Evolutionary conservation across 352 stramenopile genomes (phyloP).

Genomic region (Phytophthora idaei): DNA sequence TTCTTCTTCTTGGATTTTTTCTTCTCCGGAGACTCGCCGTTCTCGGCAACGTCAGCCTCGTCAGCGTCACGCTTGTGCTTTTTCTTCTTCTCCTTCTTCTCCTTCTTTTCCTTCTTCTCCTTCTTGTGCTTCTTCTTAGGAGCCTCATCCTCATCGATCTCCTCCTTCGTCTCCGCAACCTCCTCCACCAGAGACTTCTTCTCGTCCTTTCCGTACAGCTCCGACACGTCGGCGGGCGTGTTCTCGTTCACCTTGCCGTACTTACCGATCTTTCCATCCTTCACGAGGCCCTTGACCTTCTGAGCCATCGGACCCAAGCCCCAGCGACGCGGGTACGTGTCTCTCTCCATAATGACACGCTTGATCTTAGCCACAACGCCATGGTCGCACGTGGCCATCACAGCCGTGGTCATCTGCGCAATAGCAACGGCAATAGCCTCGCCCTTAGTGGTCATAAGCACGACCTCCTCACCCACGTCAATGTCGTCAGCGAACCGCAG

Average conservation of each 20-base stretch:
- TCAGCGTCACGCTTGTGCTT: conserved; percentile 83
- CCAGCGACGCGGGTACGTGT: conserved; percentile 99
- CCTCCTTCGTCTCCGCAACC: conserved; percentile 35
- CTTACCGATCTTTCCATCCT: conserved; percentile 92
- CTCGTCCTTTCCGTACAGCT: conserved; percentile 71
- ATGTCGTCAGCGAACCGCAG: conserved; percentile 99
- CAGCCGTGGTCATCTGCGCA: conserved; percentile 99
- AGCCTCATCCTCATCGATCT: conserved; percentile 42
- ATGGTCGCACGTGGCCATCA: conserved; percentile 99
- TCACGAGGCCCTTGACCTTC: conserved; percentile 99
- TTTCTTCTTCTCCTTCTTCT: conserved; percentile 84
- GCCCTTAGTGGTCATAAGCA: conserved; percentile 99
- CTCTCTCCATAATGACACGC: conserved; percentile 99
- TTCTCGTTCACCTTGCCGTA: conserved; percentile 90
- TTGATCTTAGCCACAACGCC: conserved; percentile 99
- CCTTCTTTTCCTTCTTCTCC: conserved; percentile 60
- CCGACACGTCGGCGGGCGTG: conserved; percentile 78
- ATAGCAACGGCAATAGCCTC: conserved; percentile 99
- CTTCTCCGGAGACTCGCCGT: conserved; percentile 78
- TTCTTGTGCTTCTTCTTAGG: conserved; percentile 71
- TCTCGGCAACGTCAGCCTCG: conserved; percentile 43
- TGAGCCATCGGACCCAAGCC: conserved; percentile 98
- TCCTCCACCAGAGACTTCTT: conserved; percentile 73
- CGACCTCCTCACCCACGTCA: conserved; percentile 98
- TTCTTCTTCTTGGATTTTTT: conserved; percentile 92